Evolutionary conservation across 2,329 filamentous ascomycete species (phyloP).

Genomic region (Penicillium corylophilum): DNA sequence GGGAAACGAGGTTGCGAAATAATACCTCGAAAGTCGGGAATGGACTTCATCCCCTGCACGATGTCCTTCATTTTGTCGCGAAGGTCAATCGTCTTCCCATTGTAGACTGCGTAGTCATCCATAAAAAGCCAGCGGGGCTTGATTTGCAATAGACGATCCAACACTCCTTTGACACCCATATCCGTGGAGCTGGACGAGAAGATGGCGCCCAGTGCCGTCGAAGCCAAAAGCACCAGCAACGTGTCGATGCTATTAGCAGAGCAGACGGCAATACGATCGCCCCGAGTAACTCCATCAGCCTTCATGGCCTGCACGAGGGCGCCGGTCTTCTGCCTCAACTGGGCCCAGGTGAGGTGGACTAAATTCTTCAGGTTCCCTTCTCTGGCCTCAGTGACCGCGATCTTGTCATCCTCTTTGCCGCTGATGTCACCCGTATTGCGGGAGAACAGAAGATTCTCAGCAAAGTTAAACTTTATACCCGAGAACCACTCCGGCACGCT

Average conservation of each 20-base stretch:
- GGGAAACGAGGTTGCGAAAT: neutral
- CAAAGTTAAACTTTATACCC: constrained; percentile 70
- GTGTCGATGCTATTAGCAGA: constrained; percentile 73
- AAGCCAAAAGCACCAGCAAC: constrained; percentile 66
- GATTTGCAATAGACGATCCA: constrained; percentile 73
- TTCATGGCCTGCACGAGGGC: constrained; percentile 64
- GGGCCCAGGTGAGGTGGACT: constrained; percentile 61
- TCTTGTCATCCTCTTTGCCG: constrained; percentile 67
- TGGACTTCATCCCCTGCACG: constrained; percentile 60
- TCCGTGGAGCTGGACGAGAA: constrained; percentile 77
- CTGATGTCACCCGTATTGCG: constrained; percentile 44
- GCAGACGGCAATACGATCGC: constrained; percentile 73
- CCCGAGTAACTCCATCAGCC: constrained; percentile 62
- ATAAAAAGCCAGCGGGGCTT: constrained; percentile 75
- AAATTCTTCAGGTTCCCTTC: constrained; percentile 33
- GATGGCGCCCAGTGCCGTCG: constrained; percentile 67
- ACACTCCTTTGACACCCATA: constrained; percentile 74
- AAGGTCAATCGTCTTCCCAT: constrained; percentile 72
- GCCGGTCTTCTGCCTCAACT: constrained; percentile 61
- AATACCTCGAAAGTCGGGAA: constrained; percentile 58
- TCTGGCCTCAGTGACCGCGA: constrained; percentile 67
- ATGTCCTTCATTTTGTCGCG: constrained; percentile 68
- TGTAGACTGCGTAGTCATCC: constrained; percentile 76
- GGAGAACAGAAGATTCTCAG: constrained; percentile 73
- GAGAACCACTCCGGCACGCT: constrained; percentile 73